Conservation (phyloP, 768 basidiomycete genomes). For the Terana coerulea region DNA sequence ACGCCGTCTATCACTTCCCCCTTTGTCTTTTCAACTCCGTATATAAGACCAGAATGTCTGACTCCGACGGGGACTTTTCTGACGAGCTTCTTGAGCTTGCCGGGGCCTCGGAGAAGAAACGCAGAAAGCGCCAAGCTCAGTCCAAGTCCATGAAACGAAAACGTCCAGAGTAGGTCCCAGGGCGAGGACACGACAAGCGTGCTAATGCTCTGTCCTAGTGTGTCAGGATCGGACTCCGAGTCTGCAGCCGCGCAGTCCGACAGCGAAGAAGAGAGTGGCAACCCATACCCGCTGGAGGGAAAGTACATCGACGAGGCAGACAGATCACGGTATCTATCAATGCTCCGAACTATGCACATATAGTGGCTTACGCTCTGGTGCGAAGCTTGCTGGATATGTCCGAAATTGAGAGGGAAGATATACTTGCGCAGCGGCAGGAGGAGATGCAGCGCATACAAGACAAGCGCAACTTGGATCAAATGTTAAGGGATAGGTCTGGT, state of each 20-base stretch:
- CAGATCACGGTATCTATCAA: slow-evolving; percentile 72
- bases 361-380: not conserved
- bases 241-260: slow-evolving; percentile 54
- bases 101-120: slow-evolving; percentile 64
- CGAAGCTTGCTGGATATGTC: slow-evolving; percentile 71
- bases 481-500: slow-evolving; percentile 64
- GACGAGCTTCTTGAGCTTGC: slow-evolving; percentile 83
- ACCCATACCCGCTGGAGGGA: slow-evolving; percentile 88
- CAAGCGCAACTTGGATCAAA: slow-evolving; percentile 64
- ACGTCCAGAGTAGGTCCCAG: slow-evolving; percentile 60
- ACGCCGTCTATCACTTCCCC: not conserved
- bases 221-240: slow-evolving; percentile 29
- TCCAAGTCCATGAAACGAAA: slow-evolving; percentile 57
- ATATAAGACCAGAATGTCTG: slow-evolving; percentile 36
- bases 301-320: slow-evolving; percentile 87
- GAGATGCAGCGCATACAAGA: slow-evolving; percentile 75
- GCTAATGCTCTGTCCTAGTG: not conserved
- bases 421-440: slow-evolving; percentile 76
- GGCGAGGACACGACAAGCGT: not conserved
- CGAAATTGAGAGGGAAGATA: slow-evolving; percentile 87
- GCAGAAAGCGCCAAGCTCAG: slow-evolving; percentile 50
- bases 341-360: slow-evolving; percentile 6
- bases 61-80: slow-evolving; percentile 47
- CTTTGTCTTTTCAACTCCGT: not conserved
- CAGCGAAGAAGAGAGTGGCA: slow-evolving; percentile 57